These are phyloP conservation scores for Schrenkiella parvula DNA, from an alignment of 345 rosid species.

Conservation along the genomic window DNA sequence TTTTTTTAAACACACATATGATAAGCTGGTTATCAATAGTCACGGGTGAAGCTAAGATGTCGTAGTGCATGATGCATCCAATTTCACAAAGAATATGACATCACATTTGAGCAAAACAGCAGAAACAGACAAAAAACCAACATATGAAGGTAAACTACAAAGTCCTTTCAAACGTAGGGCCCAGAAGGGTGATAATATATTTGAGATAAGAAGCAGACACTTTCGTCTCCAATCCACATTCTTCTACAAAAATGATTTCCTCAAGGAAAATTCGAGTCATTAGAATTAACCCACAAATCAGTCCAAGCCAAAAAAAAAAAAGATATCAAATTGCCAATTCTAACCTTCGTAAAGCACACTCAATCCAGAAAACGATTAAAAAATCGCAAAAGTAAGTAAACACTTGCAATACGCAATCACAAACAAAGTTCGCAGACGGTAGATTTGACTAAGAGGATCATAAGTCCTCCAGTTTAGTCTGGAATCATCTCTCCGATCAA, in stretches of 20 bases:
- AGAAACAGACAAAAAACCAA: background rate
- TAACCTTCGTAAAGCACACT: background rate
- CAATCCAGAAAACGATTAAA: background rate
- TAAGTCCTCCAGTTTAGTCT: too few relatives aligned
- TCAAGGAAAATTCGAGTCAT: background rate
- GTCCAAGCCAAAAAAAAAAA: background rate
- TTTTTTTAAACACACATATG: background rate
- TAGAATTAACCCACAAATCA: background rate
- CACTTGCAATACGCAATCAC: background rate
- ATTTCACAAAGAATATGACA: background rate
- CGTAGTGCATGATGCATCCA: background rate
- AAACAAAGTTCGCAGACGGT: background rate
- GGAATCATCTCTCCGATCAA: too few relatives aligned
- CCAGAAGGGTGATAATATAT: background rate
- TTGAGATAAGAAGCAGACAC: background rate
- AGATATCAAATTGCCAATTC: background rate
- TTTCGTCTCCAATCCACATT: background rate
- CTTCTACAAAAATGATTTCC: background rate
- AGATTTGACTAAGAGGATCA: background rate
- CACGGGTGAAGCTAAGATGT: background rate
- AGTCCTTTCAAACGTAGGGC: background rate
- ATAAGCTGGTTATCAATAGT: background rate
- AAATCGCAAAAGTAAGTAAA: background rate
- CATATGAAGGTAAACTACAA: background rate
- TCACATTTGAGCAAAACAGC: background rate